Evolutionary conservation across 768 basidiomycete species (phyloP), one percentile per base, ranked within the genome.

Genomic region (Kwoniella dendrophila): DNA sequence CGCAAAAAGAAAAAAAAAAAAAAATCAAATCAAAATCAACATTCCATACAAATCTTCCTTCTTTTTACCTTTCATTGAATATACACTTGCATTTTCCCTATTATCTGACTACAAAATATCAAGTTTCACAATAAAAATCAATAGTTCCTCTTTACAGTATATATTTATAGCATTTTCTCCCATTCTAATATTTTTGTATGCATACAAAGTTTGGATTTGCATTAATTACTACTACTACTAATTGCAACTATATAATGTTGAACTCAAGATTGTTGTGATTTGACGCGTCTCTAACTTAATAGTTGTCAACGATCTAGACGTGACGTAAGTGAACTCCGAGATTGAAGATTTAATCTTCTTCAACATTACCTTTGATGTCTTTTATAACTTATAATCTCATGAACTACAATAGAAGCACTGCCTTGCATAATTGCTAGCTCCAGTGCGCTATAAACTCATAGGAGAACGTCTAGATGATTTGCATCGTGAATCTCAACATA

Each of bases 221-320:
- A 8, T 38, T 18, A 18, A 38, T 38, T 18, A 18, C 36, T 38
- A 38, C 18, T n/a, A n/a, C n/a, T n/a, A n/a, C n/a, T n/a, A n/a
- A n/a, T n/a, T n/a, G n/a, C n/a, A n/a, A n/a, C n/a, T n/a, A n/a
- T n/a, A n/a, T n/a, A n/a, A n/a, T n/a, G n/a, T n/a, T n/a, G n/a
- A n/a, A n/a, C n/a, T n/a, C n/a, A n/a, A n/a, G n/a, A n/a, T n/a
- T n/a, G n/a, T n/a, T n/a, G n/a, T n/a, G n/a, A 16, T 52, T 6
- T n/a, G 50, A 52, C 50, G 50, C 50, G 50, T 52, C 18, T 38
- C 36, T 18, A 32, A 49, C 20, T 18, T 24, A 6, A 45, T 18
- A 11, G 7, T 45, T 49, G 18, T 7, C 36, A 18, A 18, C 26
- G 47, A 20, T 49, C 47, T 6, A 24, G 27, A 49, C 47, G 12